phyloP scores from a whole-genome alignment of 257 asterid genomes.

The Cruciata laevipes region DNA sequence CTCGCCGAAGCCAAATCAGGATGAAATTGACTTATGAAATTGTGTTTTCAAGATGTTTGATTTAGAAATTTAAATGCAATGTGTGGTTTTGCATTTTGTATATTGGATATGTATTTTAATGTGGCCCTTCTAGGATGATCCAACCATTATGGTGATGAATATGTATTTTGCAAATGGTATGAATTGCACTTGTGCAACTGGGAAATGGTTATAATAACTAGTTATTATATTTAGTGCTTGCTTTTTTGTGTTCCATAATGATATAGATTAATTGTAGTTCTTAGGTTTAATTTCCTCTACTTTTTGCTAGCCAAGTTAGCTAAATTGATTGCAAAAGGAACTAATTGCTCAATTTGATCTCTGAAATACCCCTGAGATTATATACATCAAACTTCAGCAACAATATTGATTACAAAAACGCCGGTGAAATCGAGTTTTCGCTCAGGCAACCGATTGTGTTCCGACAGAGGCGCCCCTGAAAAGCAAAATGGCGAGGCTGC shows the following conservation, averaged over 20 bases:
- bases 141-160: not conserved
- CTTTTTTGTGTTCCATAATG: not conserved
- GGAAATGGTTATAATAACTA: not conserved
- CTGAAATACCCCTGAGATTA: too few relatives aligned
- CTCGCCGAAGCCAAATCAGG: slow-evolving; percentile 94
- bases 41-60: not conserved
- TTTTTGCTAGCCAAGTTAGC: not conserved
- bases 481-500: slow-evolving; percentile 69
- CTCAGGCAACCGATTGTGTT: not conserved
- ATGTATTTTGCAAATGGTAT: not conserved
- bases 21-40: slow-evolving; percentile 61
- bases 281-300: not conserved
- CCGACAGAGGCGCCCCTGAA: slow-evolving; percentile 38
- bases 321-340: not conserved
- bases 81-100: not conserved
- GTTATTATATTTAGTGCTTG: not conserved
- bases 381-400: not conserved
- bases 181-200: not conserved
- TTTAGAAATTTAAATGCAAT: not conserved
- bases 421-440: not conserved
- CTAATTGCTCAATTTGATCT: too few relatives aligned
- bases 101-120: not conserved
- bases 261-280: not conserved
- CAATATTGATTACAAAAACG: not conserved
- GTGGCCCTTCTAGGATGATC: not conserved